Percentiles rank a stretch among this genome's conserved stretches.
phyloP scores from a whole-genome alignment of 495 filamentous ascomycete genomes.

The Penicillium desertorum region DNA sequence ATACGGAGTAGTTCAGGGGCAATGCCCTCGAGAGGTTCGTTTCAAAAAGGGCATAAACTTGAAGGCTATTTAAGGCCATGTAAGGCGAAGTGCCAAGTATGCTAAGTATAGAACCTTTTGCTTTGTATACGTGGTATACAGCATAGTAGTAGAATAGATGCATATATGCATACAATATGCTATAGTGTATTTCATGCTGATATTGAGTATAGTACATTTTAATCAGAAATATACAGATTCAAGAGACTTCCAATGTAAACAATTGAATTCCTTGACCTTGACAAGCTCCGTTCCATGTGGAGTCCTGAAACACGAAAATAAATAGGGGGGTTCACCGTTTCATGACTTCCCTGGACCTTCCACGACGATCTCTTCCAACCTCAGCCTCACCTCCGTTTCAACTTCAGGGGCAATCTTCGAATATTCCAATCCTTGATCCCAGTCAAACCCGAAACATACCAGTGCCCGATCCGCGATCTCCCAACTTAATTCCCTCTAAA shows the following conservation, averaged over 20 bases:
- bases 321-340: constrained; percentile 20
- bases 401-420: constrained; percentile 16
- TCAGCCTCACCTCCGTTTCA: constrained; percentile 23
- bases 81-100: too few relatives aligned
- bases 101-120: too few relatives aligned
- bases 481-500: constrained; percentile 18
- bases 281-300: neutral
- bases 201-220: too few relatives aligned
- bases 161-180: too few relatives aligned
- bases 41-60: too few relatives aligned
- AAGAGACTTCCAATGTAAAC: neutral
- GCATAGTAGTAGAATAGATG: too few relatives aligned
- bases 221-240: too few relatives aligned
- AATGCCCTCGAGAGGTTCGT: too few relatives aligned
- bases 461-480: neutral
- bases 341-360: constrained; percentile 3
- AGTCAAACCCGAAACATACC: neutral
- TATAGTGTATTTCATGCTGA: too few relatives aligned
- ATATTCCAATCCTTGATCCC: neutral
- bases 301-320: constrained; percentile 18
- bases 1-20: too few relatives aligned
- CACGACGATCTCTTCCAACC: constrained; percentile 34
- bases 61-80: too few relatives aligned
- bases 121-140: too few relatives aligned
- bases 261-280: neutral